Conservation (phyloP, 352 stramenopile species). For the Globisporangium splendens region DNA sequence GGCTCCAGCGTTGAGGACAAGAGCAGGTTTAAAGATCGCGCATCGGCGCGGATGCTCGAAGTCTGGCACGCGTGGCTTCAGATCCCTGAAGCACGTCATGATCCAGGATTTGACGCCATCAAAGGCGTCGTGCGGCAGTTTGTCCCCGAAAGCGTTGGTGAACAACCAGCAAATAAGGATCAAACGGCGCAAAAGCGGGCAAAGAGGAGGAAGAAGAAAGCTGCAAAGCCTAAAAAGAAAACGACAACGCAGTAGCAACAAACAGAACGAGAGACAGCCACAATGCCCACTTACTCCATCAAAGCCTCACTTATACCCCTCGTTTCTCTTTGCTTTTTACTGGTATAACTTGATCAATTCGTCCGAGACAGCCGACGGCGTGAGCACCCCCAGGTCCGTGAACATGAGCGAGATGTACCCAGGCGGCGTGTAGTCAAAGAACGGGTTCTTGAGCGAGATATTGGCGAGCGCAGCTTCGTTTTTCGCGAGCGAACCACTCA, state of each 20-base stretch:
- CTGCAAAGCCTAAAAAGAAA: neutral
- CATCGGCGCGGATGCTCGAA: conserved; percentile 62
- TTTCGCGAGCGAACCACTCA: conserved; percentile 16
- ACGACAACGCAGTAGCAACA: neutral
- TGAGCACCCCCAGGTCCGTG: conserved; percentile 97
- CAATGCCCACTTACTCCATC: neutral
- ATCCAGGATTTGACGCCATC: conserved; percentile 51
- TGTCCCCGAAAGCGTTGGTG: conserved; percentile 12
- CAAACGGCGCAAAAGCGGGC: neutral
- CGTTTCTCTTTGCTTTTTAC: conserved; percentile 61
- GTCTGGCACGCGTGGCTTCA: conserved; percentile 61
- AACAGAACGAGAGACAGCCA: neutral
- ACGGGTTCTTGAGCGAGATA: conserved; percentile 86
- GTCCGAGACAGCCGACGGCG: conserved; percentile 96
- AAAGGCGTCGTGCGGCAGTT: conserved; percentile 51
- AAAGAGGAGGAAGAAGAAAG: conserved; percentile 9
- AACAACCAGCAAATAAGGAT: neutral
- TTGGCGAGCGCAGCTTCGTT: conserved; percentile 30
- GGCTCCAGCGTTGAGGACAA: conserved; percentile 32
- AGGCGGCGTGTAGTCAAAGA: conserved; percentile 96
- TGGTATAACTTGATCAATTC: conserved; percentile 98
- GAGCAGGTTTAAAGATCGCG: conserved; percentile 62
- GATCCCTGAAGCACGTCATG: conserved; percentile 38
- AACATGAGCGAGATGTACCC: conserved; percentile 98
- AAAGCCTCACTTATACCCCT: neutral